Base-by-base conservation (phyloP, 495 filamentous ascomycete genomes). In the Patellaria atrata region DNA sequence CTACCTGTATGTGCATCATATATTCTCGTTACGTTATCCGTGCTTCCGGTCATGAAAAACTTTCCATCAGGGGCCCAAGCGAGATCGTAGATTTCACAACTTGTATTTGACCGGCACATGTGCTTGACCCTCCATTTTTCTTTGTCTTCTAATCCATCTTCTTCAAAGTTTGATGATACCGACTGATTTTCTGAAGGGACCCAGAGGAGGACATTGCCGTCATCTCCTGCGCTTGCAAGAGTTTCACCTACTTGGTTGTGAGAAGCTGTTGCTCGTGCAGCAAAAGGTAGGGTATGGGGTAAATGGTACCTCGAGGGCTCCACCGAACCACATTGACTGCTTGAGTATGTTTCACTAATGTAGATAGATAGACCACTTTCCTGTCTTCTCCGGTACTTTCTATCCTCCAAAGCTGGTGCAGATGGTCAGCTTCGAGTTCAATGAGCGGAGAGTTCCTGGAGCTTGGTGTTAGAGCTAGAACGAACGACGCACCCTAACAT, bases 321-420 rank as follows among this genome's bases (percentile, higher is more conserved):
- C 86, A 99, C 46, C 89, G 70, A 13, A 99, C 91, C 26, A 94
- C 89, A 69, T 99, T 99, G 44, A 99, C 91, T 19, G 89, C 83
- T 58, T 96, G 91, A 15, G 83, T 87, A 56, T 99, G 89, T 56
- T 91, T 94, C 18, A 76, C 59, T 38, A 96, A 65, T 0, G 86
- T 96, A 27, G 83, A 84, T 34, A 99, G 58, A 52, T 96, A 99
- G 17, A 82, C 75, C 22, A 91, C 81, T 40, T 73, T 89, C 22
- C 85, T 66, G 40, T 84, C 79, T 27, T 94, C 87, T n/a, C 81
- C 85, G 38, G 77, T 75, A 15, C 70, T 60, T 35, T 94, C 82
- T 33, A 99, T 63, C 57, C 75, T 83, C 89, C 89, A 99, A 40
- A 96, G 59, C 80, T 91, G 55, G 48, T 39, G 37, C 24, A 40